Evolutionary conservation across 352 stramenopile genomes (phyloP).

Genomic region (Phytophthora fragariae): DNA sequence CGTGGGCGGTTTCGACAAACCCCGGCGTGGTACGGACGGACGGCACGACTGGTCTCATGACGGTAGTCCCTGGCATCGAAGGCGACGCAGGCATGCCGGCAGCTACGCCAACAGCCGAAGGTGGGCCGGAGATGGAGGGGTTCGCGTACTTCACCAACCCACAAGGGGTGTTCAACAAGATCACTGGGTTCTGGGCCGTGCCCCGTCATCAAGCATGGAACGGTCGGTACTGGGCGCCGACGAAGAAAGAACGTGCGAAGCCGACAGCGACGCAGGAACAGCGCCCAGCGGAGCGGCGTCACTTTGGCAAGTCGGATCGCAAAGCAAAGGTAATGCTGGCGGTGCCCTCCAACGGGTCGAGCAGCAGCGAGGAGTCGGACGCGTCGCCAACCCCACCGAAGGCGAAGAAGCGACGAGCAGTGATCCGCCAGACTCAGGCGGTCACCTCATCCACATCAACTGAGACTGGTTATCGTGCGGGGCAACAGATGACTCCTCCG

Average conservation of each 20-base stretch:
- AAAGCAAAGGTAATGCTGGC: too few species aligned
- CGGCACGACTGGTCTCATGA: not conserved
- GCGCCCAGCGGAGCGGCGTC: not conserved
- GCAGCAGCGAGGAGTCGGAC: too few species aligned
- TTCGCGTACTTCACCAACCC: slow-evolving; percentile 3
- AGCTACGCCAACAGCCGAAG: too few species aligned
- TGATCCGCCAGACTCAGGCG: too few species aligned
- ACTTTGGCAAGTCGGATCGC: too few species aligned
- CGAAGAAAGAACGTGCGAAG: not conserved
- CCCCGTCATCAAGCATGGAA: not conserved
- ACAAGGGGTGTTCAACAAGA: not conserved
- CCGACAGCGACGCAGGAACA: not conserved
- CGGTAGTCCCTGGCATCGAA: not conserved
- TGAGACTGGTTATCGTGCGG: not conserved
- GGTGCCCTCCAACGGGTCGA: too few species aligned
- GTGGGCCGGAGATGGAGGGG: too few species aligned
- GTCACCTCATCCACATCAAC: too few species aligned
- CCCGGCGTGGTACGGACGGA: not conserved
- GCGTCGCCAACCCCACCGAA: too few species aligned
- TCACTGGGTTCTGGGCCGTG: not conserved
- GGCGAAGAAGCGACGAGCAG: not conserved
- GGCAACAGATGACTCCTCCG: too few species aligned
- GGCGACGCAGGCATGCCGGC: not conserved
- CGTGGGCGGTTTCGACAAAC: not conserved
- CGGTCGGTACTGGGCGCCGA: not conserved